A percentile compares a stretch with the other conserved stretches of the same genome.
Conservation (phyloP, 177 flowering plant species). For the Vitis hybrid region DNA sequence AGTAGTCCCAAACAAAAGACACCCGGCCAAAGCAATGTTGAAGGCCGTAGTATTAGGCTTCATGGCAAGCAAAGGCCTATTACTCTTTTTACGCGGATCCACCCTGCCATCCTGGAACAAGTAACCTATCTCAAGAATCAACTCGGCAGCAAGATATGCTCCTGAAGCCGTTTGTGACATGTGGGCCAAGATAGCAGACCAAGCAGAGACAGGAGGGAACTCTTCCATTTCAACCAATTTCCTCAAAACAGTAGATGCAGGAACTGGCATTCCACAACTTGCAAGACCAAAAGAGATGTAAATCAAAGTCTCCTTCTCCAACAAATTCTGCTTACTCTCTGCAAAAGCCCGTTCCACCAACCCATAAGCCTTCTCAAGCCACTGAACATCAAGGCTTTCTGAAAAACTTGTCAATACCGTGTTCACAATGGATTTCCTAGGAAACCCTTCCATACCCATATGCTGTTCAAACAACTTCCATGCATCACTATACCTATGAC, state of each 20-base stretch:
- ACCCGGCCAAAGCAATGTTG: conserved; percentile 70
- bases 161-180: conserved; percentile 70
- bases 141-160: conserved; percentile 78
- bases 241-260: conserved; percentile 80
- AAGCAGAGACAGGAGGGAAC: conserved; percentile 67
- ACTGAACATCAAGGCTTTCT: conserved; percentile 47
- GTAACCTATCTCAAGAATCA: conserved; percentile 84
- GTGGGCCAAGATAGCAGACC: conserved; percentile 83
- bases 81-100: conserved; percentile 88
- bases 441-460: conserved; percentile 81
- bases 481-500: conserved; percentile 49
- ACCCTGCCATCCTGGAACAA: conserved; percentile 78
- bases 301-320: conserved; percentile 66
- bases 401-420: conserved; percentile 55
- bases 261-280: conserved; percentile 51
- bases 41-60: conserved; percentile 73
- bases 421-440: conserved; percentile 69
- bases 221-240: conserved; percentile 68
- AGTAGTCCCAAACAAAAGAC: conserved; percentile 69
- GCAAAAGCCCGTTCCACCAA: conserved; percentile 65
- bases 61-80: conserved; percentile 77
- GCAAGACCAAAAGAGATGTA: conserved; percentile 74
- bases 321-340: conserved; percentile 57
- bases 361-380: conserved; percentile 66
- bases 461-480: conserved; percentile 74